phyloP scores from a whole-genome alignment of 495 filamentous ascomycete species.

The Neurospora sp. region DNA sequence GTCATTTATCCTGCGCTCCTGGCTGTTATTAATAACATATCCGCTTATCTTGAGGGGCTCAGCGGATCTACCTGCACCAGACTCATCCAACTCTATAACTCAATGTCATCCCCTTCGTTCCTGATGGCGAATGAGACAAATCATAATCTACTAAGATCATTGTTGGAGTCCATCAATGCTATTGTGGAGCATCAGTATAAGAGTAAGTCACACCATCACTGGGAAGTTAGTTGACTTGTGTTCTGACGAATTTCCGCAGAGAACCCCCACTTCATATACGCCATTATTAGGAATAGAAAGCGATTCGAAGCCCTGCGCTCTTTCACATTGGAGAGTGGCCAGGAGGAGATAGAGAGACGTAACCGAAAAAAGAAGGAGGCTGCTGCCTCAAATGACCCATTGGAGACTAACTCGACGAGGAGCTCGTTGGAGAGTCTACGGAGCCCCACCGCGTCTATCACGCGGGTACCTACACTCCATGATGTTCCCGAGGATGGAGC shows the following conservation, averaged over 20 bases:
- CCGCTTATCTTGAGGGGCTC: conserved; percentile 69
- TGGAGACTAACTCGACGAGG: conserved; percentile 39
- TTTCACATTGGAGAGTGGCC: conserved; percentile 92
- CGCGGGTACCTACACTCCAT: conserved; percentile 52
- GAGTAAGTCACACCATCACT: conserved; percentile 38
- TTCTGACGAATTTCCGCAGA: conserved; percentile 38
- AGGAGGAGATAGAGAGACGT: conserved; percentile 82
- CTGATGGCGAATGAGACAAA: conserved; percentile 94
- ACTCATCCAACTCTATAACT: conserved; percentile 79
- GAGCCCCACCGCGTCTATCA: conserved; percentile 45
- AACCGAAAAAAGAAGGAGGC: conserved; percentile 65
- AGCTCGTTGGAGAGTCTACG: conserved; percentile 64
- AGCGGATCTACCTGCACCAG: conserved; percentile 68
- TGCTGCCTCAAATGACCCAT: conserved; percentile 31
- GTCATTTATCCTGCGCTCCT: conserved; percentile 89
- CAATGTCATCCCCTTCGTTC: conserved; percentile 91
- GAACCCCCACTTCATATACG: conserved; percentile 76
- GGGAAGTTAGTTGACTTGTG: background rate
- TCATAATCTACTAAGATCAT: conserved; percentile 65
- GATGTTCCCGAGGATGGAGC: conserved; percentile 72
- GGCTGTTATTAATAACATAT: conserved; percentile 87
- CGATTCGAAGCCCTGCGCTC: conserved; percentile 79
- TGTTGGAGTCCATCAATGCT: conserved; percentile 86
- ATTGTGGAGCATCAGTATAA: conserved; percentile 86
- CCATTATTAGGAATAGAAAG: conserved; percentile 68